phyloP scores from a whole-genome alignment of 306 rosid species.

The Citrullus amarus region DNA sequence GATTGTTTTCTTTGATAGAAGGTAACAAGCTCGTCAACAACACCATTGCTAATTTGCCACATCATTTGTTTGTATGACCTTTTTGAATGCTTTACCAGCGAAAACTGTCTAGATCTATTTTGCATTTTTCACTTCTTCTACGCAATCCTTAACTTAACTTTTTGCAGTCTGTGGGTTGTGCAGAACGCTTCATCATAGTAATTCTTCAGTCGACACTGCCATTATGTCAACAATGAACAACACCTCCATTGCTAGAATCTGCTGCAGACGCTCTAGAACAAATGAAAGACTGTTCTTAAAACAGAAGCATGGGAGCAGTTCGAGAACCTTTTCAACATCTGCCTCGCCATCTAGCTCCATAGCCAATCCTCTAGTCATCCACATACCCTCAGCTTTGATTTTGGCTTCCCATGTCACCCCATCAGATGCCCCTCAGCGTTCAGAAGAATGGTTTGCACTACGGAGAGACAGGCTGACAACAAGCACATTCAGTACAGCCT shows the following conservation, averaged over 20 bases:
- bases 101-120: background rate
- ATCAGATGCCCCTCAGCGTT: conserved; percentile 59
- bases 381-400: conserved; percentile 27
- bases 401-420: conserved; percentile 29
- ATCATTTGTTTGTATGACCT: background rate
- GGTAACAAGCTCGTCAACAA: background rate
- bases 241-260: conserved; percentile 25
- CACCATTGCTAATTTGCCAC: too few relatives aligned
- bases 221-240: conserved; percentile 31
- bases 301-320: conserved; percentile 13
- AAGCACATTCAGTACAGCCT: conserved; percentile 85
- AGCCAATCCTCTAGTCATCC: conserved; percentile 15
- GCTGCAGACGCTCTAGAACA: conserved; percentile 21
- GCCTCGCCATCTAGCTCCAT: conserved; percentile 12
- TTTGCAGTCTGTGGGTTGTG: conserved; percentile 15
- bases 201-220: conserved; percentile 19
- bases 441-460: conserved; percentile 94
- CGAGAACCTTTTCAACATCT: conserved; percentile 27
- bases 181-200: conserved; percentile 16
- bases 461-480: conserved; percentile 87
- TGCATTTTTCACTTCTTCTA: background rate
- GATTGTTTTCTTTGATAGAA: background rate
- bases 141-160: background rate
- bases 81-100: background rate
- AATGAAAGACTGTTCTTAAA: conserved; percentile 17